phyloP scores from a whole-genome alignment of 768 basidiomycete species.

The Amanita fuliginea region DNA sequence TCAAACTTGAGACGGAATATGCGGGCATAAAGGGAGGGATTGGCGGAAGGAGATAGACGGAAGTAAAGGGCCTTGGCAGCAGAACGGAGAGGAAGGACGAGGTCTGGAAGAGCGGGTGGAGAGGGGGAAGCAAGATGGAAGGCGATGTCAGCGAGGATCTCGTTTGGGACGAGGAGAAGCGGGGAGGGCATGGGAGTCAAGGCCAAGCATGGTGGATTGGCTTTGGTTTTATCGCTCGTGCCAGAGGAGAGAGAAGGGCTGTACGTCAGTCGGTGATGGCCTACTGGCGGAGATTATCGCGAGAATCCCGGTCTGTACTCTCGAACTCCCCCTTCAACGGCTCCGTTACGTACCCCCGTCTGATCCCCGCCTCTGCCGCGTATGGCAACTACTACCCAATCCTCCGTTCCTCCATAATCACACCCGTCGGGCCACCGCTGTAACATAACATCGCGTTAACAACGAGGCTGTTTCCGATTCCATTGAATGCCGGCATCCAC shows the following conservation, averaged over 20 bases:
- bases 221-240: slow-evolving; percentile 1
- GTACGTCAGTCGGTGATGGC: slow-evolving; percentile 7
- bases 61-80: slow-evolving; percentile 9
- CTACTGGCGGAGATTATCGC: slow-evolving; percentile 6
- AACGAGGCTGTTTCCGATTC: neutral
- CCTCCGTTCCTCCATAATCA: neutral
- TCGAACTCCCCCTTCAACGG: neutral
- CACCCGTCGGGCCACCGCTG: neutral
- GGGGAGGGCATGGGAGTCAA: slow-evolving; percentile 5
- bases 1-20: slow-evolving; percentile 55
- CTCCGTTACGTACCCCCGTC: slow-evolving; percentile 3
- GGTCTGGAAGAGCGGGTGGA: slow-evolving; percentile 34
- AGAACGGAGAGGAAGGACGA: slow-evolving; percentile 37
- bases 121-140: slow-evolving; percentile 30
- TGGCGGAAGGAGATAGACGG: slow-evolving; percentile 24
- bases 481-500: neutral
- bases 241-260: neutral
- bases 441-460: neutral
- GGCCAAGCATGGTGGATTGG: neutral
- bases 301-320: neutral
- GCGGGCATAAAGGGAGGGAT: slow-evolving; percentile 34
- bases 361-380: slow-evolving; percentile 7
- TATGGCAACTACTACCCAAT: neutral
- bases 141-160: slow-evolving; percentile 42
- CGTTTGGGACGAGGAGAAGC: slow-evolving; percentile 23